Percentiles rank a stretch among this genome's conserved stretches.
Evolutionary conservation across 768 basidiomycete genomes (phyloP).

Genomic region (Collybiopsis confluens): DNA sequence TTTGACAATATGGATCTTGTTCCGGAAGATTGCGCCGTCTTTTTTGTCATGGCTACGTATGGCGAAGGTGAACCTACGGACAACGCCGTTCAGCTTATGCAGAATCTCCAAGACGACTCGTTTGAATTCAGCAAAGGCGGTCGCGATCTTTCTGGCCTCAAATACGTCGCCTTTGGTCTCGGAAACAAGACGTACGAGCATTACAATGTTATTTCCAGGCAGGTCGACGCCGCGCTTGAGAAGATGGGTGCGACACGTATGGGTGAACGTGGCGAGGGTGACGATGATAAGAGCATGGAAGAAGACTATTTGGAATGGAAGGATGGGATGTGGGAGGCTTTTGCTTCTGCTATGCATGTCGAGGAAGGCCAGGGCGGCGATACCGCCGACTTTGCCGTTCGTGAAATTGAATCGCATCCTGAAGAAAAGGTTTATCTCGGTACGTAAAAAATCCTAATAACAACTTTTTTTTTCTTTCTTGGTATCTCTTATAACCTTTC

Average conservation of each 20-base stretch:
- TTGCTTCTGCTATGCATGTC: conserved; percentile 77
- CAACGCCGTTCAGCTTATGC: conserved; percentile 92
- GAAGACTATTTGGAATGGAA: conserved; percentile 99
- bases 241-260: conserved; percentile 83
- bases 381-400: conserved; percentile 88
- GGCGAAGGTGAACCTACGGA: conserved; percentile 99
- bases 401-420: conserved; percentile 71
- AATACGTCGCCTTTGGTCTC: conserved; percentile 92
- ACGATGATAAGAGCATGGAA: conserved; percentile 99
- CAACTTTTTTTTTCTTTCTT: background rate
- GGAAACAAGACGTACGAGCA: conserved; percentile 96
- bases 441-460: conserved; percentile 26
- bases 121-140: conserved; percentile 84
- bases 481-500: no score
- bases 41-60: conserved; percentile 98
- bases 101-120: conserved; percentile 81
- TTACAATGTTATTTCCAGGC: conserved; percentile 86
- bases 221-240: conserved; percentile 67
- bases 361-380: conserved; percentile 98
- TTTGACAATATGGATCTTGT: conserved; percentile 93
- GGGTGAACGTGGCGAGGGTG: conserved; percentile 90
- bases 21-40: conserved; percentile 80
- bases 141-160: conserved; percentile 74
- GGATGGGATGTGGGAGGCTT: conserved; percentile 92
- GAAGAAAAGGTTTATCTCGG: conserved; percentile 92